Evolutionary conservation across 2,329 filamentous ascomycete species (phyloP).

Genomic region (Aulographum hederae): DNA sequence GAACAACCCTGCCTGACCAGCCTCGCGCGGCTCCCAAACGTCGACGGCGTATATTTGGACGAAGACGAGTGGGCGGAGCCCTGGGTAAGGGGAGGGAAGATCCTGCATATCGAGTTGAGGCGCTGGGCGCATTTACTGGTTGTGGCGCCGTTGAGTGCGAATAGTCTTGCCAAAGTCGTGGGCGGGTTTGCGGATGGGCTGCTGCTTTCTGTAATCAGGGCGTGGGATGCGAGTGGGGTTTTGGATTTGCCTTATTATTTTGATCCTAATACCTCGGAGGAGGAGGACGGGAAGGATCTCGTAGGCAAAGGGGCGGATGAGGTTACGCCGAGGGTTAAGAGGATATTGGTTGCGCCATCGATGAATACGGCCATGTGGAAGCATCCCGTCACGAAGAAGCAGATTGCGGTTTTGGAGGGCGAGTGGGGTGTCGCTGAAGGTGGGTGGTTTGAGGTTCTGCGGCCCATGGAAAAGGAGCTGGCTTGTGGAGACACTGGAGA

Average conservation of each 20-base stretch:
- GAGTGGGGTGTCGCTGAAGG: conserved; percentile 46
- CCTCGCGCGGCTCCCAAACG: conserved; percentile 43
- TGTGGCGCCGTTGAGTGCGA: conserved; percentile 67
- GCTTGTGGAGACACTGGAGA: conserved; percentile 73
- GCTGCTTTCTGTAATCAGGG: conserved; percentile 54
- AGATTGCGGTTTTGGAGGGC: conserved; percentile 49
- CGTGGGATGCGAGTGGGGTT: conserved; percentile 64
- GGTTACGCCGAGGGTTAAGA: conserved; percentile 30
- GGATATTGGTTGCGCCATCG: conserved; percentile 57
- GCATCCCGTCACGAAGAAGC: conserved; percentile 61
- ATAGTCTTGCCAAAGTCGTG: conserved; percentile 69
- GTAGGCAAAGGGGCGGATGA: conserved; percentile 5
- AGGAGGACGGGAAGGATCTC: conserved; percentile 5
- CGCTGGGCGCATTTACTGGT: conserved; percentile 67
- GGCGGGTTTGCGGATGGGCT: conserved; percentile 64
- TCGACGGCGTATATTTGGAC: conserved; percentile 68
- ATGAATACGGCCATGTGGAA: conserved; percentile 91
- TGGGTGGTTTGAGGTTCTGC: conserved; percentile 49
- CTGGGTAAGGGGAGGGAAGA: conserved; percentile 62
- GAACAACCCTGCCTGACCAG: conserved; percentile 57
- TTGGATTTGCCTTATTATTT: conserved; percentile 25
- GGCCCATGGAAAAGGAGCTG: conserved; percentile 56
- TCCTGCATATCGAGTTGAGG: conserved; percentile 80
- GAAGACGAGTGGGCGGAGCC: conserved; percentile 69
- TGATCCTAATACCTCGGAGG: not conserved